A percentile compares a stretch with the other conserved stretches of the same genome.
These are phyloP conservation scores for Nakazawaea peltata DNA, from an alignment of 805 yeast genomes.

Conservation along the genomic window DNA sequence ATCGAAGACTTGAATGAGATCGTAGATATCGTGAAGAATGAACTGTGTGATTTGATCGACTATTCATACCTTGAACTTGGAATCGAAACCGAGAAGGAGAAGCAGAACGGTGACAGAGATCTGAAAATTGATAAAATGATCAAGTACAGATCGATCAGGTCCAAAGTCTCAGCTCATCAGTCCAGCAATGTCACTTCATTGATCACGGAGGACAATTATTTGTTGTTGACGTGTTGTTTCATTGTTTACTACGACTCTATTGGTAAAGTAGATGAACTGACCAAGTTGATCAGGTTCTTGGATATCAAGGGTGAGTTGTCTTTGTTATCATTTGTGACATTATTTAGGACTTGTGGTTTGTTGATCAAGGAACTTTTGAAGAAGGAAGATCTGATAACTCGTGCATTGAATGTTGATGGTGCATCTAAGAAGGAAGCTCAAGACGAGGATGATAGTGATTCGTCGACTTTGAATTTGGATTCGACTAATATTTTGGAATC, in stretches of 20 bases:
- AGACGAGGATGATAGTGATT: conserved; percentile 7
- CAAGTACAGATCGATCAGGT: neutral
- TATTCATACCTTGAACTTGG: conserved; percentile 8
- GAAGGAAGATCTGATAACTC: no score
- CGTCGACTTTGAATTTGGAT: conserved; percentile 4
- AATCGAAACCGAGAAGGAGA: conserved; percentile 5
- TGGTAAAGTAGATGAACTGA: conserved; percentile 15
- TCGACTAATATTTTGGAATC: conserved; percentile 1
- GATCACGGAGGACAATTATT: conserved; percentile 21
- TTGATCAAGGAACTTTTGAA: conserved; percentile 15
- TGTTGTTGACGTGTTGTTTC: conserved; percentile 21
- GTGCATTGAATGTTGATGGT: no score
- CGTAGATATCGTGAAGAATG: conserved; percentile 11
- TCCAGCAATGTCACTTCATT: conserved; percentile 3
- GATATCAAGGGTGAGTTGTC: conserved; percentile 14
- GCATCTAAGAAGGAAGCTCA: conserved; percentile 6
- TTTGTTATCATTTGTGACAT: conserved; percentile 20
- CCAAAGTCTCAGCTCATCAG: neutral
- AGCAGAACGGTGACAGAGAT: conserved; percentile 7
- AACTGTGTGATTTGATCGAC: conserved; percentile 18
- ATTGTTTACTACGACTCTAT: conserved; percentile 19
- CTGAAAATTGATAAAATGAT: conserved; percentile 1
- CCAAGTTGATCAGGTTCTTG: conserved; percentile 18
- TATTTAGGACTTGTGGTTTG: conserved; percentile 16
- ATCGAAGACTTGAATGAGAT: conserved; percentile 11